Conservation (phyloP, 2,329 filamentous ascomycete genomes). For the Atkinsonella texensis region DNA sequence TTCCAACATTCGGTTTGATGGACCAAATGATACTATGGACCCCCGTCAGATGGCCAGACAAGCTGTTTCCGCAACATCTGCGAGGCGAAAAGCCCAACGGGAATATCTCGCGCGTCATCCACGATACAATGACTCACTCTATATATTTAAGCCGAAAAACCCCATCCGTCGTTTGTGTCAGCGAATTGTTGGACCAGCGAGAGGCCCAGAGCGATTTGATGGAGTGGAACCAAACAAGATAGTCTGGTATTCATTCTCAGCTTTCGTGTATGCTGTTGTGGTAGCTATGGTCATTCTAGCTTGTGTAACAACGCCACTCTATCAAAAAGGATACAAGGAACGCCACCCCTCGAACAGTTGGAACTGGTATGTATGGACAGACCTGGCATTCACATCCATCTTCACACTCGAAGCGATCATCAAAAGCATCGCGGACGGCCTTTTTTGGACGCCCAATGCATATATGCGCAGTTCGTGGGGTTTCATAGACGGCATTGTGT, state of each 20-base stretch:
- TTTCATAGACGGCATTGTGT: slow-evolving; percentile 82
- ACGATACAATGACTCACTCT: slow-evolving; percentile 85
- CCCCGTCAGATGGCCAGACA: slow-evolving; percentile 82
- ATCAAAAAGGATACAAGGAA: slow-evolving; percentile 77
- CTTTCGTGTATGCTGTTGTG: slow-evolving; percentile 86
- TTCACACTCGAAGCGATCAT: slow-evolving; percentile 81
- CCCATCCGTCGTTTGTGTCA: slow-evolving; percentile 75
- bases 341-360: slow-evolving; percentile 44
- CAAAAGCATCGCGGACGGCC: slow-evolving; percentile 89
- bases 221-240: slow-evolving; percentile 80
- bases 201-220: slow-evolving; percentile 76
- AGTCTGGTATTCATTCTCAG: slow-evolving; percentile 87
- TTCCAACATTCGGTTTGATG: slow-evolving; percentile 57
- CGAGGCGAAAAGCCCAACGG: slow-evolving; percentile 75
- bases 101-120: slow-evolving; percentile 83
- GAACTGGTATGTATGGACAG: slow-evolving; percentile 94
- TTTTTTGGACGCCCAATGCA: slow-evolving; percentile 94
- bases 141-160: slow-evolving; percentile 70
- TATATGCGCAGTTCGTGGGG: slow-evolving; percentile 97
- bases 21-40: slow-evolving; percentile 66
- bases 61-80: slow-evolving; percentile 71
- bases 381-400: slow-evolving; percentile 75
- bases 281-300: slow-evolving; percentile 96
- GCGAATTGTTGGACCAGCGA: slow-evolving; percentile 77
- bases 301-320: slow-evolving; percentile 87